Base-by-base conservation (phyloP, 2,329 filamentous ascomycete species). In the Alternaria atra region DNA sequence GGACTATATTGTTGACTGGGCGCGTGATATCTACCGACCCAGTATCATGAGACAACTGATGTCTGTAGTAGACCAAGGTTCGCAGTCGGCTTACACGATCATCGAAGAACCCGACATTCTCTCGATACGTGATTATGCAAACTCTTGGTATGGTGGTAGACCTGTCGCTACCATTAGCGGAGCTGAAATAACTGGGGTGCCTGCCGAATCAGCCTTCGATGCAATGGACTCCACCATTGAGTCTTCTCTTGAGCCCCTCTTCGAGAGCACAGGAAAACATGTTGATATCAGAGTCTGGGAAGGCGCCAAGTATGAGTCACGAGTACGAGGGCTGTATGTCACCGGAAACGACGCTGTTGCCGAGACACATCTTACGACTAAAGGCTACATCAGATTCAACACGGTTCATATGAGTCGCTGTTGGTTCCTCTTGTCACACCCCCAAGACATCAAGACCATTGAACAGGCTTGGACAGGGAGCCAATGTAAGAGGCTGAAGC, bases 1-100 rank as follows among this genome's bases (percentile, higher is more conserved):
- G 39, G 67, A 71, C 50, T 68, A 60, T 23, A 67, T 71, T n/a
- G 35, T 71, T n/a, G 66, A 69, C 44, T 69, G 68, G 66, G 63
- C 68, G 15, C 59, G 68, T 48, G 64, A 69, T 23, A 52, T 60
- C 27, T 71, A 55, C 37, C 53, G 65, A 44, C 60, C 63, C 8
- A 63, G 58, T 43, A 71, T 71, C 17, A 52, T 70, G 2, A 30
- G 54, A 43, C 66, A 70, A 47, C 40, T 70, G 23, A 69, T 30
- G 37, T 64, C 35, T 35, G 34, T 51, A 20, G 44, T 52, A n/a
- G 48, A 44, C 12, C 47, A 34, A 35, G 48, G 48, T 6, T 20
- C 9, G 15, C 27, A 51, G 8, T 57, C 54, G 1, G 15, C 44
- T 43, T 57, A 57, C 29, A 57, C 54, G 7, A 42, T 51, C 29